Conservation (phyloP, 768 basidiomycete species). For the Daedaleopsis sinensis region DNA sequence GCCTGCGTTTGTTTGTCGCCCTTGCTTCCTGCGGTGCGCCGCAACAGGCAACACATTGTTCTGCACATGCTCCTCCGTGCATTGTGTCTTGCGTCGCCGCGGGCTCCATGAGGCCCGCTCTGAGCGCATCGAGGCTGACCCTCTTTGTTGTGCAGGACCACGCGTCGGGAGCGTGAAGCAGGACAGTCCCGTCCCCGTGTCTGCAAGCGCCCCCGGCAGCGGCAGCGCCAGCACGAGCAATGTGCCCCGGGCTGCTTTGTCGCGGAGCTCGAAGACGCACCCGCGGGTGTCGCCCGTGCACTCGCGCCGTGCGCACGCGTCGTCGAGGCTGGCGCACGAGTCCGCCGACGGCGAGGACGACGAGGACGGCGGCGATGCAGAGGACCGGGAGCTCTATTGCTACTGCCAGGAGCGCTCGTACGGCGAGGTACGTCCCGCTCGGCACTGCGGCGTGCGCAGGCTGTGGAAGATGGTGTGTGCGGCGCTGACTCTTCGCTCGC, state of each 20-base stretch:
- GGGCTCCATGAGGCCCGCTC: neutral
- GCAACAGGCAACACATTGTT: neutral
- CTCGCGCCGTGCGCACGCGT: constrained; percentile 26
- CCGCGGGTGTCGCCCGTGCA: constrained; percentile 27
- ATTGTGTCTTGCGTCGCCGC: neutral
- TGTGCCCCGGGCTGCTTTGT: constrained; percentile 30
- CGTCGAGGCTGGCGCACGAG: constrained; percentile 33
- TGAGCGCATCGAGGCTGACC: neutral
- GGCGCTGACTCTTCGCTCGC: constrained; percentile 7
- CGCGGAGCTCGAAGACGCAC: constrained; percentile 33
- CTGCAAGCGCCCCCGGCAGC: constrained; percentile 18
- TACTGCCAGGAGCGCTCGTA: constrained; percentile 65
- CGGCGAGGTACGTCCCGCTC: constrained; percentile 48
- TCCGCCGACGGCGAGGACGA: constrained; percentile 41
- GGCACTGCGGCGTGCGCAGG: neutral
- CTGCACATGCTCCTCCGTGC: neutral
- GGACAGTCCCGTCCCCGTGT: constrained; percentile 37
- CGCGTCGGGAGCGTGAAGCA: constrained; percentile 35
- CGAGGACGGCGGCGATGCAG: constrained; percentile 50
- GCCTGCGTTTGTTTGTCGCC: neutral
- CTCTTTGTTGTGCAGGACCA: constrained; percentile 21
- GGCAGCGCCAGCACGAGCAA: constrained; percentile 18
- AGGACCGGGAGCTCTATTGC: constrained; percentile 64
- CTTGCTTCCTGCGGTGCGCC: neutral
- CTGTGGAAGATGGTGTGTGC: constrained; percentile 1